A percentile compares a stretch with the other conserved stretches of the same genome.
Evolutionary conservation across 108 stramenopile genomes (phyloP).

Genomic region (Pseudonitzschia multistriata): DNA sequence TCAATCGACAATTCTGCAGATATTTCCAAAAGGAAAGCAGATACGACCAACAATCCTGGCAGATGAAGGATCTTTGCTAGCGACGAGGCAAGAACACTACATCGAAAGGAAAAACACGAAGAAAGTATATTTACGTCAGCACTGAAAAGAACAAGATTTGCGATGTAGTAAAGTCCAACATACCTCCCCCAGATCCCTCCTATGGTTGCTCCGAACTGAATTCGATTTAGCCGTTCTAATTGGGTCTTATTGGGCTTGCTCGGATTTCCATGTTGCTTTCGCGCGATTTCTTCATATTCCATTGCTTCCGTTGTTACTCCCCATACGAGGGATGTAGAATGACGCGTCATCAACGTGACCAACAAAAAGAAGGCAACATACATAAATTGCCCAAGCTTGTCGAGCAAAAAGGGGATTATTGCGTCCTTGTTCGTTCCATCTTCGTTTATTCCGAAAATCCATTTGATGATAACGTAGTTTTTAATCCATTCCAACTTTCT

Average conservation of each 20-base stretch:
- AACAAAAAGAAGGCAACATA: conserved; percentile 86
- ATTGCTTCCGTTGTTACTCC: conserved; percentile 89
- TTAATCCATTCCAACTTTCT: background rate
- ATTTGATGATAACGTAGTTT: background rate
- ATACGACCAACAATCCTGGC: conserved; percentile 69
- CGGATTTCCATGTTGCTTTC: conserved; percentile 38
- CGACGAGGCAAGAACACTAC: conserved; percentile 67
- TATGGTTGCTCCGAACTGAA: conserved; percentile 86
- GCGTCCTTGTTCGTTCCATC: background rate
- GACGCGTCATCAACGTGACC: conserved; percentile 85
- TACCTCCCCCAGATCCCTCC: conserved; percentile 84
- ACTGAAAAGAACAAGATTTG: no score
- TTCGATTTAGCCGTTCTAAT: conserved; percentile 70
- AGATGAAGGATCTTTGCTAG: conserved; percentile 67
- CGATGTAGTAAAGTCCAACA: background rate
- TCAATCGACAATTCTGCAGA: conserved; percentile 79
- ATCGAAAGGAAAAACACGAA: background rate
- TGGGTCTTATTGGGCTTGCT: conserved; percentile 36
- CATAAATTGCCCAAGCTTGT: conserved; percentile 52
- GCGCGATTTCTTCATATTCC: conserved; percentile 85
- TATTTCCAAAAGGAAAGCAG: conserved; percentile 71
- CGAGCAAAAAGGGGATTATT: conserved; percentile 26
- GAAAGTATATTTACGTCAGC: background rate
- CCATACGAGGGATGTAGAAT: conserved; percentile 82
- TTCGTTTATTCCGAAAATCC: conserved; percentile 6